Percentiles rank a stretch among this genome's conserved stretches.
Conservation (phyloP, 2,329 filamentous ascomycete genomes). For the Neofusicoccum umdonicola region DNA sequence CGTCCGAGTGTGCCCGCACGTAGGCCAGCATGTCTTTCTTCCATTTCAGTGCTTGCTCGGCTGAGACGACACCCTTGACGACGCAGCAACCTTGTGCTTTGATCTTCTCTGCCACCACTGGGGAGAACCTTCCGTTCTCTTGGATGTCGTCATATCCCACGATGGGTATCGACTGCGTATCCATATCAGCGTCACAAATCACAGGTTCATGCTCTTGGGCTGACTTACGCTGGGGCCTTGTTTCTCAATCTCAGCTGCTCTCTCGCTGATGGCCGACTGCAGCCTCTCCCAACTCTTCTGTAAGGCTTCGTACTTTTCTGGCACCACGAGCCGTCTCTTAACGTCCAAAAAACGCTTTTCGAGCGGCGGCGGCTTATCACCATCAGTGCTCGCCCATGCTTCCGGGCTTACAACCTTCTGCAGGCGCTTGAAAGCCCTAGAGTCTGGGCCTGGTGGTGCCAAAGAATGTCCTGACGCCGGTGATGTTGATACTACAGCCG, state of each 20-base stretch:
- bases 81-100: not conserved
- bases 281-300: not conserved
- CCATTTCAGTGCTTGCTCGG: not conserved
- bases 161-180: not conserved
- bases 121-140: not conserved
- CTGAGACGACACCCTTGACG: not conserved
- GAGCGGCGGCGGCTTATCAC: not conserved
- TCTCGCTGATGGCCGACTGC: not conserved
- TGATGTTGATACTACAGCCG: not conserved
- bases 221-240: not conserved
- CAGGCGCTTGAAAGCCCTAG: not conserved
- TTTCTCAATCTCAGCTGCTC: not conserved
- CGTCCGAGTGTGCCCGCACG: not conserved
- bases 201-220: not conserved
- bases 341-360: not conserved
- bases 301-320: not conserved
- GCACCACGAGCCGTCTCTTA: not conserved
- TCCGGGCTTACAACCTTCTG: not conserved
- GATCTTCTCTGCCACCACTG: not conserved
- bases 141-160: not conserved
- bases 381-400: not conserved
- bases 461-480: not conserved
- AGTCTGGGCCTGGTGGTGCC: not conserved
- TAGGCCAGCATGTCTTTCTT: not conserved
- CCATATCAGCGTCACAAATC: not conserved